A percentile compares a stretch with the other conserved stretches of the same genome.
Conservation (phyloP, 306 rosid genomes). For the Clitoria ternatea region DNA sequence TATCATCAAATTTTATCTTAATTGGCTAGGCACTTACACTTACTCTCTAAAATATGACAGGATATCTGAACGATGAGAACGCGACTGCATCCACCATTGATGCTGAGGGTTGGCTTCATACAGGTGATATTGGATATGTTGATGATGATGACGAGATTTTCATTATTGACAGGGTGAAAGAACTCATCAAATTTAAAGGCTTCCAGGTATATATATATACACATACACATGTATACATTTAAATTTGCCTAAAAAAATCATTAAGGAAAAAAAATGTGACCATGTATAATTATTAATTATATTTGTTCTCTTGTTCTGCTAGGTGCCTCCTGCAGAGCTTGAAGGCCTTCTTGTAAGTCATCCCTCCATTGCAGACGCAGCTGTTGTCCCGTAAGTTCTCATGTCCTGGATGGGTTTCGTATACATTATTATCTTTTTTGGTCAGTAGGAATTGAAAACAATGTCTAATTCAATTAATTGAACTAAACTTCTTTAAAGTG, state of each 20-base stretch:
- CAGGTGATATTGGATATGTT: conserved; percentile 80
- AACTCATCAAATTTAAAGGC: conserved; percentile 90
- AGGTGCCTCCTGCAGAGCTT: conserved; percentile 97
- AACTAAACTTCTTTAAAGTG: no score
- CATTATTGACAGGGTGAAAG: conserved; percentile 86
- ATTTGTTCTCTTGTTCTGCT: background rate
- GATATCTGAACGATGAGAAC: conserved; percentile 59
- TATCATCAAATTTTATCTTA: background rate
- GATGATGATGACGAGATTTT: conserved; percentile 76
- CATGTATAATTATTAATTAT: background rate
- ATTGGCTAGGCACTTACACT: background rate
- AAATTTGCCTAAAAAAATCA: background rate
- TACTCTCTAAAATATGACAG: conserved; percentile 26
- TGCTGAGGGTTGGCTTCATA: conserved; percentile 82
- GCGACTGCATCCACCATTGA: conserved; percentile 71
- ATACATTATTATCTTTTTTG: no score
- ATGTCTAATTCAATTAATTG: no score
- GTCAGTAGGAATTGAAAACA: no score
- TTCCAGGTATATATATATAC: conserved; percentile 53
- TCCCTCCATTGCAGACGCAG: conserved; percentile 81
- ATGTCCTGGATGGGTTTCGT: background rate
- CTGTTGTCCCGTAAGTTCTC: conserved; percentile 83
- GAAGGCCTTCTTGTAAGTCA: conserved; percentile 80
- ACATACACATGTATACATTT: background rate
- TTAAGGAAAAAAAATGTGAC: background rate